Base-by-base conservation (phyloP, 31 red algal genomes). In the Porphyra umbilicalis region DNA sequence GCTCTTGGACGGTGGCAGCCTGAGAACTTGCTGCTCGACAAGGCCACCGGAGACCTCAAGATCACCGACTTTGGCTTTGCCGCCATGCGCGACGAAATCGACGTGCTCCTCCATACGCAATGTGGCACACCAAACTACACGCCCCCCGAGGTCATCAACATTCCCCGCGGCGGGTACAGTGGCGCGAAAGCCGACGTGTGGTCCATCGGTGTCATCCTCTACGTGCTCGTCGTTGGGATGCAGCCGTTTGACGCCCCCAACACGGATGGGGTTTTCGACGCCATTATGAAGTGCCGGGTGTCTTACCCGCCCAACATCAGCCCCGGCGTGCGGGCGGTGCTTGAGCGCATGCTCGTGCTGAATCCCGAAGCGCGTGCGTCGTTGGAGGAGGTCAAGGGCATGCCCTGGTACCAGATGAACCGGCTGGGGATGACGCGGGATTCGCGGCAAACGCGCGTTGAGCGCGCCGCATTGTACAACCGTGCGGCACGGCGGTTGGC, bases 11-110 rank as follows among this genome's bases (percentile, higher is more conserved):
- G 4, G 16, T 6, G 95, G 37, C 92, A 96, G 84, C 94, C 94
- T 16, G 94, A 96, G 81, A 96, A 96, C 38, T 80, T 96, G 9
- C 80, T 96, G 9, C 81, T 94, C 4, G 25, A 29, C 10, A 87
- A 87, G 79, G 80, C 36, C 10, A 83, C 87, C 35, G 83, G 78
- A 16, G 92, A 94, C 34, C 75, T 96, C 35, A 96, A 92, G 83
- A 92, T 96, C 46, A 90, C 89, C 2, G 95, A 98, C 77, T 98
- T 98, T 88, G 95, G 95, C 32, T 91, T 98, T 67, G 88, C 92
- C 18, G 86, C 91, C 34, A 94, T 98, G 86, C 85, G 89, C 38
- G 87, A 81, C 15, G 81, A 38, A 15, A 81, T 92, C 36, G 67
- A 85, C 30, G 82, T 86, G 31, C 37, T 94, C 68, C 88, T 94